phyloP scores from a whole-genome alignment of 202 grass and related monocot genomes.

The Setaria italica region DNA sequence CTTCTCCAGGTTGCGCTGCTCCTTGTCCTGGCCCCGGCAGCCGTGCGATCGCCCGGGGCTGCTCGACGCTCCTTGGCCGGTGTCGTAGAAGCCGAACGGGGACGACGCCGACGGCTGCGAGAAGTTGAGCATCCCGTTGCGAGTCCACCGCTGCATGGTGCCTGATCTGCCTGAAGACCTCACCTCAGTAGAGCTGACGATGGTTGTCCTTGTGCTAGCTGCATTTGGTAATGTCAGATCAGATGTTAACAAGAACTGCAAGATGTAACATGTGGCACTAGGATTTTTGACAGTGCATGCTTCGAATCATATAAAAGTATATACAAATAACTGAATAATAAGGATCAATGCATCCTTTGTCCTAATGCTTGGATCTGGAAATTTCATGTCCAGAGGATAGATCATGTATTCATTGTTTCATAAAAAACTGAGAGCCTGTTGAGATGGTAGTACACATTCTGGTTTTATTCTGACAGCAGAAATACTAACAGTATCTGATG shows the following conservation, averaged over 20 bases:
- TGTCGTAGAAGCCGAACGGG: slow-evolving; percentile 36
- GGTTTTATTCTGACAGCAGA: neutral
- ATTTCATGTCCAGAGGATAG: neutral
- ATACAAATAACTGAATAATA: neutral
- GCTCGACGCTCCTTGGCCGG: slow-evolving; percentile 39
- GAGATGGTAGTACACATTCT: slow-evolving; percentile 1
- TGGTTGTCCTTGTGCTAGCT: neutral
- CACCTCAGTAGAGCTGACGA: neutral
- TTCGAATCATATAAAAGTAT: neutral
- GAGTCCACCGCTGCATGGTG: slow-evolving; percentile 57
- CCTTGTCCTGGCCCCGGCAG: slow-evolving; percentile 54
- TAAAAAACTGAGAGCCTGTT: neutral
- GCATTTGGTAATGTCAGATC: neutral
- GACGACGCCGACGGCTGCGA: slow-evolving; percentile 44
- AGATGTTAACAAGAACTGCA: neutral
- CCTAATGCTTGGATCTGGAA: neutral
- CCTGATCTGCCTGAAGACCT: neutral
- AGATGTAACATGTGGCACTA: neutral
- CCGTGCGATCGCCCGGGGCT: slow-evolving; percentile 38
- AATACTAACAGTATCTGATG: neutral
- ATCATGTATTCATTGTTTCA: neutral
- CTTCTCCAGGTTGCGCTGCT: slow-evolving; percentile 61
- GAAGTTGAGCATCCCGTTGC: slow-evolving; percentile 64
- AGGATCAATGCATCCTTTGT: neutral
- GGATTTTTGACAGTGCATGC: neutral